These are phyloP conservation scores for Rhizopogon rudus DNA, from an alignment of 768 basidiomycete species.

Conservation along the genomic window DNA sequence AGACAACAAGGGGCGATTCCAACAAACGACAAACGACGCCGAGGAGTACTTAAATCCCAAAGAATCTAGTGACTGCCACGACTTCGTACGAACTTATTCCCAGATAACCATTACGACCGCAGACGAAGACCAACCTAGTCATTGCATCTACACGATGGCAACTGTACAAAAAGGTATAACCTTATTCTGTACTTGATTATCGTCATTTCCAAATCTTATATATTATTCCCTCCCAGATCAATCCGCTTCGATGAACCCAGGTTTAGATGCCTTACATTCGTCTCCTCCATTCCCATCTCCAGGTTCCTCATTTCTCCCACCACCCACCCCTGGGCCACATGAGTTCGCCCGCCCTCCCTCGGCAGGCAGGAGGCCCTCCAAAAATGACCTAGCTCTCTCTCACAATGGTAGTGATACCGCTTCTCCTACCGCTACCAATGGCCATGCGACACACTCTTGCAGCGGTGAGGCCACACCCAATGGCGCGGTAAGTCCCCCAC, in stretches of 20 bases:
- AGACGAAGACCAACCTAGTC: background rate
- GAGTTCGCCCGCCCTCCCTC: constrained; percentile 56
- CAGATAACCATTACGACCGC: background rate
- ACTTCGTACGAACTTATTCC: background rate
- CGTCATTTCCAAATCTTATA: background rate
- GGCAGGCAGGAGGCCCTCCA: constrained; percentile 19
- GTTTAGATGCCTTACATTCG: constrained; percentile 37
- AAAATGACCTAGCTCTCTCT: constrained; percentile 10
- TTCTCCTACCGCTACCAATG: background rate
- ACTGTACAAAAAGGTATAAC: constrained; percentile 7
- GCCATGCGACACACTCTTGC: constrained; percentile 1
- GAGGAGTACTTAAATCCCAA: constrained; percentile 3
- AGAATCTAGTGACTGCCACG: background rate
- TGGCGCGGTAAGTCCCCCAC: constrained; percentile 26
- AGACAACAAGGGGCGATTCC: too few relatives aligned
- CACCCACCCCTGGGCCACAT: constrained; percentile 60
- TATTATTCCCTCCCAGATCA: constrained; percentile 1
- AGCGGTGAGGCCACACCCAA: constrained; percentile 7
- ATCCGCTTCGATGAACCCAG: background rate
- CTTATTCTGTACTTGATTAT: background rate
- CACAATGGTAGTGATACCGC: background rate
- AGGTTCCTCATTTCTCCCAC: constrained; percentile 62
- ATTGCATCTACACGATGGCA: background rate
- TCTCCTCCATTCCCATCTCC: constrained; percentile 55
- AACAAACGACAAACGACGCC: background rate